Evolutionary conservation across 768 basidiomycete species (phyloP).

Genomic region (Leccinum subgranulosum): DNA sequence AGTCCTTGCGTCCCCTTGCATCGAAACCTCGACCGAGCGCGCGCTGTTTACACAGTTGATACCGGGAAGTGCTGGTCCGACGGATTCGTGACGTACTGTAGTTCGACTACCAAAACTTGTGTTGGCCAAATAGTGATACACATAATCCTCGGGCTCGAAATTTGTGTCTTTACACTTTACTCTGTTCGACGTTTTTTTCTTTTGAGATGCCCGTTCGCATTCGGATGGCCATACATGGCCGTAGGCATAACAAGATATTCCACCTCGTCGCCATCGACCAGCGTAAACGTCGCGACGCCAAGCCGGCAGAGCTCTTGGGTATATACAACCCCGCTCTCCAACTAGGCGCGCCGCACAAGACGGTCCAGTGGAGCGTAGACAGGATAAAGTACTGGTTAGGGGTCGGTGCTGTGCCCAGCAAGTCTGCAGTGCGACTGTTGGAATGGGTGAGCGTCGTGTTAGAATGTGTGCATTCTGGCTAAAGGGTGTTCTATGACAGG

Average conservation of each 20-base stretch:
- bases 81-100: conserved; percentile 29
- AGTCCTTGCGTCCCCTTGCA: conserved; percentile 21
- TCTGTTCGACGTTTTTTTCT: no score
- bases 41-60: conserved; percentile 45
- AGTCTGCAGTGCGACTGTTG: conserved; percentile 71
- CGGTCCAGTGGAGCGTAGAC: conserved; percentile 84
- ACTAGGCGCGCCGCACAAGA: conserved; percentile 56
- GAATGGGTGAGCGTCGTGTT: conserved; percentile 52
- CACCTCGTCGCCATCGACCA: conserved; percentile 84
- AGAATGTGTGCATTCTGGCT: neutral
- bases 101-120: neutral
- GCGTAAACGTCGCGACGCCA: conserved; percentile 70
- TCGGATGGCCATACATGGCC: conserved; percentile 81
- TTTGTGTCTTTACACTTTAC: neutral
- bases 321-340: conserved; percentile 71
- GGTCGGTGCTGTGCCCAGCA: conserved; percentile 80
- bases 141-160: conserved; percentile 10
- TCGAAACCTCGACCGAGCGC: neutral
- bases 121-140: conserved; percentile 28
- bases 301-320: conserved; percentile 85
- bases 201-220: conserved; percentile 76
- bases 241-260: conserved; percentile 69
- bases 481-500: conserved; percentile 36
- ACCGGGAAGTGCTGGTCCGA: conserved; percentile 66
- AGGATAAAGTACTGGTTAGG: conserved; percentile 89